Percentiles rank a stretch among this genome's conserved stretches.
These are phyloP conservation scores for Candida cerambycidarum DNA, from an alignment of 805 yeast species.

Conservation along the genomic window DNA sequence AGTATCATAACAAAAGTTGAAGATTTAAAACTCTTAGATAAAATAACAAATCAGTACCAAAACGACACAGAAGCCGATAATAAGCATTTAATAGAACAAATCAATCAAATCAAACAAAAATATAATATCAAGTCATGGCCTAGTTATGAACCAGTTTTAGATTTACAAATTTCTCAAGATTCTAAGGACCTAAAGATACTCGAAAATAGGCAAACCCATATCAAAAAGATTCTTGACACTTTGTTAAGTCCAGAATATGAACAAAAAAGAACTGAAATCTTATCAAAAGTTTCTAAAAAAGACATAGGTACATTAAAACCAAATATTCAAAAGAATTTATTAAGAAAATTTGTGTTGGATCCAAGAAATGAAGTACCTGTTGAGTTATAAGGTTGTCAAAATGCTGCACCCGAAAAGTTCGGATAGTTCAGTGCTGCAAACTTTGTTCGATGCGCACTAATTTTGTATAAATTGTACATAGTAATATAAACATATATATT, in stretches of 20 bases:
- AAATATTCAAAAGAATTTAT: slow-evolving; percentile 65
- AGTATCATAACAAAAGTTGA: slow-evolving; percentile 32
- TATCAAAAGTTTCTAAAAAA: slow-evolving; percentile 21
- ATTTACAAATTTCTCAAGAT: slow-evolving; percentile 26
- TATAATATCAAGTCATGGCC: slow-evolving; percentile 44
- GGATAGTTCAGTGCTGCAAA: no score
- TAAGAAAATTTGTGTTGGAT: slow-evolving; percentile 57
- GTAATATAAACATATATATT: slow-evolving; percentile 5
- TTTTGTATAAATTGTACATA: not conserved
- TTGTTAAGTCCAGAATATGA: slow-evolving; percentile 29
- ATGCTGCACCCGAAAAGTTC: no score
- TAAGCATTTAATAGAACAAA: slow-evolving; percentile 23
- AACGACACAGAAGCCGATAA: slow-evolving; percentile 18
- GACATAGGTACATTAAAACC: slow-evolving; percentile 17
- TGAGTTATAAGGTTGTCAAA: no score
- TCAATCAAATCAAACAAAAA: slow-evolving; percentile 36
- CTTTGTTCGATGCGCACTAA: not conserved
- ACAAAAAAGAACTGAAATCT: slow-evolving; percentile 22
- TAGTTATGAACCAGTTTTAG: slow-evolving; percentile 37
- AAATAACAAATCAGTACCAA: slow-evolving; percentile 25
- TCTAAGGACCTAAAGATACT: slow-evolving; percentile 26
- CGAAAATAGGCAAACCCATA: slow-evolving; percentile 29
- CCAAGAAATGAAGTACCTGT: slow-evolving; percentile 26
- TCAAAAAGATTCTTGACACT: slow-evolving; percentile 30
- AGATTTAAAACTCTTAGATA: slow-evolving; percentile 38